Evolutionary conservation across 306 rosid species (phyloP).

Genomic region (Crotalaria pallida): DNA sequence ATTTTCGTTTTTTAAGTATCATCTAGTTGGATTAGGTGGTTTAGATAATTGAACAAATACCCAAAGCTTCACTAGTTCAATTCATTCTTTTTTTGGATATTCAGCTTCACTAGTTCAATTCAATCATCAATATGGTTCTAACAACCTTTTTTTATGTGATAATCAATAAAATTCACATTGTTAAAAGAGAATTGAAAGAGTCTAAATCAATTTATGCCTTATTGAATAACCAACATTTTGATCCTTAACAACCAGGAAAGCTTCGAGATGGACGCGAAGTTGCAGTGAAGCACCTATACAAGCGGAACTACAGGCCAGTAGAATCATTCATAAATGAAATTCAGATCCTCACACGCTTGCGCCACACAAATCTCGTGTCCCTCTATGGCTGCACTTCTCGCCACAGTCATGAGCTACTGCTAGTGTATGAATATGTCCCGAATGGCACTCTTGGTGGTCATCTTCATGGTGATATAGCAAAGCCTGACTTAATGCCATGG

Average conservation of each 20-base stretch:
- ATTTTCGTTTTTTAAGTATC: neutral
- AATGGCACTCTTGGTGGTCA: constrained; percentile 61
- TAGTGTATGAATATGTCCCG: constrained; percentile 56
- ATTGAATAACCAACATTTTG: neutral
- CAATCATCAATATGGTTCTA: neutral
- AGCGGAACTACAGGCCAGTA: constrained; percentile 45
- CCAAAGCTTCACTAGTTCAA: no score
- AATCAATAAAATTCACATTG: neutral
- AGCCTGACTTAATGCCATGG: constrained; percentile 32
- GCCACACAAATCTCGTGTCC: constrained; percentile 48
- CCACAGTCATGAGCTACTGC: constrained; percentile 45
- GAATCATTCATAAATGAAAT: constrained; percentile 57
- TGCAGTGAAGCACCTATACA: constrained; percentile 56
- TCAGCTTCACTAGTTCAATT: no score
- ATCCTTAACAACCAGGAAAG: constrained; percentile 33
- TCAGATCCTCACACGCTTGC: constrained; percentile 47
- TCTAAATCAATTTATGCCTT: neutral
- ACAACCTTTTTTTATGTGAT: neutral
- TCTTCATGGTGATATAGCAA: constrained; percentile 39
- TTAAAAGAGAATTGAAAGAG: neutral
- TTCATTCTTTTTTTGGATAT: no score
- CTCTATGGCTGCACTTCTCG: constrained; percentile 68
- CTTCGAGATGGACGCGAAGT: constrained; percentile 68
- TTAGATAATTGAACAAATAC: neutral
- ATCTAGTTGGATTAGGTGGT: neutral